phyloP scores from a whole-genome alignment of 768 basidiomycete genomes.

The Nidula microcarpa region DNA sequence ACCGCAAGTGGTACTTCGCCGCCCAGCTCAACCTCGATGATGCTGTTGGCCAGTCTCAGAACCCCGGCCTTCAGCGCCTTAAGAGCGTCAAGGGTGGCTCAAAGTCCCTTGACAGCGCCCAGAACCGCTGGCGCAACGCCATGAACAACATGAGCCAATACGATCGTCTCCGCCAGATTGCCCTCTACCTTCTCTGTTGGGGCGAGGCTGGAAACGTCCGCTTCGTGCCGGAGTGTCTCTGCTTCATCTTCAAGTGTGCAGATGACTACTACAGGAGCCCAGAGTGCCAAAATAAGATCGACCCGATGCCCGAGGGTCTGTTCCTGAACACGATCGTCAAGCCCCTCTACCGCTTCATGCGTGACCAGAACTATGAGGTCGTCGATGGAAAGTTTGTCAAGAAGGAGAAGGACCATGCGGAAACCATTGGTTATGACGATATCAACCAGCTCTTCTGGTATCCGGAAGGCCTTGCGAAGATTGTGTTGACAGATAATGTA shows the following conservation, averaged over 20 bases:
- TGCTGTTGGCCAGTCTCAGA: constrained; percentile 92
- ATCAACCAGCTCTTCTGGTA: constrained; percentile 99
- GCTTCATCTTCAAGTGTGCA: constrained; percentile 99
- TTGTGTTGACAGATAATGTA: constrained; percentile 85
- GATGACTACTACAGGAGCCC: constrained; percentile 99
- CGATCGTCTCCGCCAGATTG: constrained; percentile 94
- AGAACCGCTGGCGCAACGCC: constrained; percentile 94
- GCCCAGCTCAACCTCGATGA: constrained; percentile 99
- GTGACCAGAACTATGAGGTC: constrained; percentile 97
- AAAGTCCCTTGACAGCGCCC: constrained; percentile 91
- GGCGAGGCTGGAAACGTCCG: constrained; percentile 97
- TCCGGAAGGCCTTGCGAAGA: constrained; percentile 93
- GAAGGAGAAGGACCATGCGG: constrained; percentile 90
- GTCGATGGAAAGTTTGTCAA: constrained; percentile 93
- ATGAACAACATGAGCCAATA: constrained; percentile 99
- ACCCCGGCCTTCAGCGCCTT: constrained; percentile 87
- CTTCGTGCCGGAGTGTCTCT: constrained; percentile 94
- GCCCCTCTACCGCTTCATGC: constrained; percentile 92
- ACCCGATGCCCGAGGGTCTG: constrained; percentile 91
- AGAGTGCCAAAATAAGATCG: constrained; percentile 92
- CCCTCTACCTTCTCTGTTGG: constrained; percentile 96
- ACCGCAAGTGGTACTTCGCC: constrained; percentile 99
- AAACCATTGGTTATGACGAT: constrained; percentile 99
- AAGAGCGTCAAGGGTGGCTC: constrained; percentile 70
- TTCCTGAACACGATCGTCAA: constrained; percentile 91